Base-by-base conservation (phyloP, 306 rosid genomes). In the Vachellia pachyceras region DNA sequence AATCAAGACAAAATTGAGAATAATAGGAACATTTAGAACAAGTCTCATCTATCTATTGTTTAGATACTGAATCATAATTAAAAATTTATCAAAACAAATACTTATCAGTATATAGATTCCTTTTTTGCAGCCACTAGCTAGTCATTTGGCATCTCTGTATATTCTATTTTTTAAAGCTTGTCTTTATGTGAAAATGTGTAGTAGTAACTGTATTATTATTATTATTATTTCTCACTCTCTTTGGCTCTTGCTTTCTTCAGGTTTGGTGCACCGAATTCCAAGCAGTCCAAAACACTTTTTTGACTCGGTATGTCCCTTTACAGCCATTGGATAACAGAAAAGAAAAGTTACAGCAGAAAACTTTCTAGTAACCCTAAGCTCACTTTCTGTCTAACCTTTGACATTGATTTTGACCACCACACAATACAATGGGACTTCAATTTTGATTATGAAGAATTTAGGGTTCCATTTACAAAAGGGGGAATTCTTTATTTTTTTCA, bases 201-300 rank as follows among this genome's bases (percentile, higher is more conserved):
- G 75, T 61, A 72, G 35, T 29, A 29, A 29, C 22, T 64, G 2
- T 42, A 6, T 6, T 8, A n/a, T 54, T n/a, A 6, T 6, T 8
- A n/a, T 54, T n/a, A 55, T 79, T 68, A 75, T 57, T 83, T 81
- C 49, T 73, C 73, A 5, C 29, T 79, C 66, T 63, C 82, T 69
- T 78, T 80, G 15, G 74, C 61, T 75, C 49, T 74, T 75, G 80
- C 78, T 82, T 83, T 83, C 79, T 55, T 80, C 77, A 52, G 80
- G 85, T 74, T 83, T 86, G 75, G 52, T 85, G 89, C 92, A 85
- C 89, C 88, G 86, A 87, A 85, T 80, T 89, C 89, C 85, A 81
- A 85, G 88, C 84, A 84, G 92, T 82, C 94, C 49, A 71, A 73
- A 29, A 86, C 58, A 42, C 78, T 67, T 85, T 81, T 80, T 90